A percentile compares a stretch with the other conserved stretches of the same genome.
Evolutionary conservation across 2,329 filamentous ascomycete genomes (phyloP).

Genomic region (Fusarium domesticum): DNA sequence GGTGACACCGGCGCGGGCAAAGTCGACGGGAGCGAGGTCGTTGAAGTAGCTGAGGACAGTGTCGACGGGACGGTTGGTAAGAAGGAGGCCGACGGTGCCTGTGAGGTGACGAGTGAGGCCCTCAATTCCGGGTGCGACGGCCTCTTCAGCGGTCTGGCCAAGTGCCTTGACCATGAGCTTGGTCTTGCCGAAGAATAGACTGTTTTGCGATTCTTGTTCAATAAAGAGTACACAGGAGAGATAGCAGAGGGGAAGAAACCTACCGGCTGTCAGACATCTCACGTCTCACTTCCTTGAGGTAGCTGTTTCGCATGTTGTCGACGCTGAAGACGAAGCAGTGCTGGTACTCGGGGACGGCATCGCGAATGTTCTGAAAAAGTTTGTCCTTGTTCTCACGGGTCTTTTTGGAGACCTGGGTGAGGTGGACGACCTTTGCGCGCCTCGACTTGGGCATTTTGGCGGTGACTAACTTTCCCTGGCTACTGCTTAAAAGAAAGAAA

Average conservation of each 20-base stretch:
- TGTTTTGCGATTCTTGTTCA: too few species aligned
- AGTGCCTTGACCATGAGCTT: slow-evolving; percentile 98
- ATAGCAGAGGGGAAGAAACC: slow-evolving; percentile 34
- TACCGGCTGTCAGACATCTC: slow-evolving; percentile 84
- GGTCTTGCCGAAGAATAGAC: slow-evolving; percentile 98
- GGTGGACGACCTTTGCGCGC: slow-evolving; percentile 82
- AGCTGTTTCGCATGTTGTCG: slow-evolving; percentile 97
- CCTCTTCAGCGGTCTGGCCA: slow-evolving; percentile 72
- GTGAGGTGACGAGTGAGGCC: slow-evolving; percentile 65
- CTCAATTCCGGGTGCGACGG: slow-evolving; percentile 75
- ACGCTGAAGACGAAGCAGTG: slow-evolving; percentile 92
- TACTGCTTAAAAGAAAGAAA: too few species aligned
- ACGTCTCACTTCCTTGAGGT: slow-evolving; percentile 84
- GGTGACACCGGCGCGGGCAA: slow-evolving; percentile 78
- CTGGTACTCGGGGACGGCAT: slow-evolving; percentile 79
- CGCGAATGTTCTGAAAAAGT: slow-evolving; percentile 84
- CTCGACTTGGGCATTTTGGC: slow-evolving; percentile 90
- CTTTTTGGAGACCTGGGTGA: slow-evolving; percentile 91
- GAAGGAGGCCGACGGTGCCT: slow-evolving; percentile 85
- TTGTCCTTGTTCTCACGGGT: slow-evolving; percentile 85
- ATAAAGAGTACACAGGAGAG: too few species aligned
- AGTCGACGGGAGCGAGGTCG: slow-evolving; percentile 74
- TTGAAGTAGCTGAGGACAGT: slow-evolving; percentile 71
- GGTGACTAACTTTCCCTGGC: slow-evolving; percentile 7
- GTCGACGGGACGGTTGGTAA: slow-evolving; percentile 72